Evolutionary conservation across 1,139 yeast species (phyloP), one percentile per base, ranked within the genome.

Genomic region (Protomyces inundatus): DNA sequence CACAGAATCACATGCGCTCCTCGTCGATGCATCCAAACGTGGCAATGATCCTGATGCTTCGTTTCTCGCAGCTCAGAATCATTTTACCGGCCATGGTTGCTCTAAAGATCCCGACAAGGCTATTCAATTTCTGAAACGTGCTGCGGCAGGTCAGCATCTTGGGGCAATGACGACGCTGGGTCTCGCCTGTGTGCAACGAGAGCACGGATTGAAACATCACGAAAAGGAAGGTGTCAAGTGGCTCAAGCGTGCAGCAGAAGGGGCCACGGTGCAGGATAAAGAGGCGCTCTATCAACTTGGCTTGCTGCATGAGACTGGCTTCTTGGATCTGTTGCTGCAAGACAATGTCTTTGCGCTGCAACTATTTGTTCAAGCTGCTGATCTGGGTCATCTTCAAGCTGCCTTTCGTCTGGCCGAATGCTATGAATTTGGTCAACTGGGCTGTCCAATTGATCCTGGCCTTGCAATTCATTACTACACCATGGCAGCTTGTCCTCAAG

Each of bases 81-180:
- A 39, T 9, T 9, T 39, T 14, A 14, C 42, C 0, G 42, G 42
- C 14, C 42, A 10, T 12, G 51, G 51, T 6, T 46, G 68, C 95
- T 90, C 76, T 98, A 98, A 95, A 71, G 97, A 93, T 74, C 85
- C 96, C 0, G 81, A 96, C 65, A 86, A 90, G 71, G 93, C 96
- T 0, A 77, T 90, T 10, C 95, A 89, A 69, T 90, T 86, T 74
- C 77, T 90, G 67, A 87, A 88, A 72, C 86, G 86, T 74, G 96
- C 98, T 0, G 96, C 98, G 0, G 82, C 91, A 36, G 87, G 87
- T 72, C 89, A 89, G 72, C 98, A 93, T 73, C 90, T 97, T 0
- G 93, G 96, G 12, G 97, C 98, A 4, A 90, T 91, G 96, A 87
- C 87, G 76, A 88, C 91, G 72, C 79, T 90, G 68, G 98, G 98